A percentile compares a stretch with the other conserved stretches of the same genome.
These are phyloP conservation scores for Thozetella sp. DNA, from an alignment of 495 filamentous ascomycete species.

Conservation along the genomic window DNA sequence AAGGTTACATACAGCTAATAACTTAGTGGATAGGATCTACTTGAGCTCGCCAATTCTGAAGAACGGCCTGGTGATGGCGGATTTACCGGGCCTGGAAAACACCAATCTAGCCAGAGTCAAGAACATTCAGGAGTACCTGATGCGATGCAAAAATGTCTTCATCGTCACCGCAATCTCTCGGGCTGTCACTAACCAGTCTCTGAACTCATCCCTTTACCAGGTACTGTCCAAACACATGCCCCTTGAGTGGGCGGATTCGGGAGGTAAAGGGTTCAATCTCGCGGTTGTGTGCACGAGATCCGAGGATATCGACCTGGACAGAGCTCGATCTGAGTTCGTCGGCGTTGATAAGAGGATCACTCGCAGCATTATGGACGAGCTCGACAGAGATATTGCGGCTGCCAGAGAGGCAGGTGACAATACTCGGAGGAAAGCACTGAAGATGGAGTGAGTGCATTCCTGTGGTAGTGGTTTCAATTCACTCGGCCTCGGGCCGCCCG, in stretches of 20 bases:
- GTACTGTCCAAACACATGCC: conserved; percentile 14
- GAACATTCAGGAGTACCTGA: conserved; percentile 27
- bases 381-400: conserved; percentile 13
- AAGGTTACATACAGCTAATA: neutral
- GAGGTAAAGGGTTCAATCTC: conserved; percentile 13
- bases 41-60: conserved; percentile 25
- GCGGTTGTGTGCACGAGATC: conserved; percentile 26
- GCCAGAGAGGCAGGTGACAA: conserved; percentile 6
- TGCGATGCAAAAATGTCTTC: conserved; percentile 26
- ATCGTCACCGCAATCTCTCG: conserved; percentile 25
- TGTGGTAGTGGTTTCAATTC: too few relatives aligned
- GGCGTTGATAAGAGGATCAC: conserved; percentile 12
- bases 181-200: conserved; percentile 22
- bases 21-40: conserved; percentile 18
- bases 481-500: too few relatives aligned
- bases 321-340: conserved; percentile 18
- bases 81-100: conserved; percentile 24
- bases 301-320: conserved; percentile 26
- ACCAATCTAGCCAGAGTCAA: conserved; percentile 27
- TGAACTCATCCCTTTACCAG: conserved; percentile 18
- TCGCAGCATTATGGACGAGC: conserved; percentile 5
- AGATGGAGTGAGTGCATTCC: neutral
- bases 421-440: neutral
- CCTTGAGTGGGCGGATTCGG: conserved; percentile 14
- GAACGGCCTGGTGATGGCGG: conserved; percentile 23